These are phyloP conservation scores for Citrus inodora DNA, from an alignment of 345 rosid genomes.

Conservation along the genomic window DNA sequence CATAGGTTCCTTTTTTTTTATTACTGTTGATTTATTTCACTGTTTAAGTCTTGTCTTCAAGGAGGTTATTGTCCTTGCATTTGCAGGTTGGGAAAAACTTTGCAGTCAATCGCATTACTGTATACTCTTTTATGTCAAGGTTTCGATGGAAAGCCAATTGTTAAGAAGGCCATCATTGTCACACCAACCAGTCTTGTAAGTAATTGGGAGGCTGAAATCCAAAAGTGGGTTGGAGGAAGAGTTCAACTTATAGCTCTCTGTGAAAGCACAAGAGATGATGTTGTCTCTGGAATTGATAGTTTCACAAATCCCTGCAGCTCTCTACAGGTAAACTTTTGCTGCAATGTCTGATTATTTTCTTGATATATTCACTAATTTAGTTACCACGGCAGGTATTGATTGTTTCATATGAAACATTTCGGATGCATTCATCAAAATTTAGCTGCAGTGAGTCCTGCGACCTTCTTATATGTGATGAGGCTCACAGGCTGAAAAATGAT, in stretches of 20 bases:
- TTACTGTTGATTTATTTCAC: not conserved
- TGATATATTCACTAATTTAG: conserved; percentile 22
- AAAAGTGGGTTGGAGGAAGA: conserved; percentile 93
- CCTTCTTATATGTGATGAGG: conserved; percentile 98
- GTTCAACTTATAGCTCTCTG: conserved; percentile 87
- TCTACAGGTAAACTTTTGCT: conserved; percentile 60
- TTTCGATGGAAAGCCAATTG: conserved; percentile 92
- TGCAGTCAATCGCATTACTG: conserved; percentile 88
- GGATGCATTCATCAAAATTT: conserved; percentile 94
- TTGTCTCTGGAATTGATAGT: conserved; percentile 79
- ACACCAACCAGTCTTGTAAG: conserved; percentile 99
- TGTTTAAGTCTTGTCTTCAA: not conserved
- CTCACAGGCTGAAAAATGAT: conserved; percentile 95
- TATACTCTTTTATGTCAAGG: conserved; percentile 91
- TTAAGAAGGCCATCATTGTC: conserved; percentile 84
- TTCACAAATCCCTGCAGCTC: conserved; percentile 59
- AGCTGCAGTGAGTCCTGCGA: conserved; percentile 72
- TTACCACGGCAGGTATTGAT: conserved; percentile 62
- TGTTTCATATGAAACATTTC: conserved; percentile 94
- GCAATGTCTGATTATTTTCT: conserved; percentile 12
- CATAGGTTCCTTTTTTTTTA: not conserved
- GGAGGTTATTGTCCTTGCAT: conserved; percentile 19
- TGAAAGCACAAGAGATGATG: conserved; percentile 95
- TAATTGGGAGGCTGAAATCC: conserved; percentile 97
- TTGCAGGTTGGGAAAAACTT: conserved; percentile 93